phyloP scores from a whole-genome alignment of 2,329 filamentous ascomycete genomes.

The Samsoniella hepiali region DNA sequence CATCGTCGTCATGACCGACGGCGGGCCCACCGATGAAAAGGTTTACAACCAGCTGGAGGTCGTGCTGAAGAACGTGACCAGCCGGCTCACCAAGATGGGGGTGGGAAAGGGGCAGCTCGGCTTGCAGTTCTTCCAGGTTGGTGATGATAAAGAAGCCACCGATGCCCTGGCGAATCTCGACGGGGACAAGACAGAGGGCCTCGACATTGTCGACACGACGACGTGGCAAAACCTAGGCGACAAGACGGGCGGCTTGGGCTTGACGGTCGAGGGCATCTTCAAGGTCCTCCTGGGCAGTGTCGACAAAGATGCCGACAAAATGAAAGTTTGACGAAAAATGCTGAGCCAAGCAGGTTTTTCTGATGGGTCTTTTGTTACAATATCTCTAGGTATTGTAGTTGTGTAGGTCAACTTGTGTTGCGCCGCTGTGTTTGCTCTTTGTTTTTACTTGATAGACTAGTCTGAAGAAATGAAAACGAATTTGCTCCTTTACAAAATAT shows the following conservation, averaged over 20 bases:
- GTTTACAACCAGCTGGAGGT: too few relatives aligned
- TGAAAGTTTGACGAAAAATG: too few relatives aligned
- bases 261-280: constrained; percentile 70
- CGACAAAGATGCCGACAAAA: constrained; percentile 36
- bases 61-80: constrained; percentile 64
- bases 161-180: constrained; percentile 69
- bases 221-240: constrained; percentile 55
- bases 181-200: constrained; percentile 61
- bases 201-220: constrained; percentile 92
- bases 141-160: constrained; percentile 64
- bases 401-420: too few relatives aligned
- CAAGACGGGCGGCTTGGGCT: constrained; percentile 34
- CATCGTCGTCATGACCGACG: constrained; percentile 91
- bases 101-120: constrained; percentile 81
- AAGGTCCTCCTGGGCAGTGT: constrained; percentile 79
- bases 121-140: constrained; percentile 95
- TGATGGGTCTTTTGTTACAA: too few relatives aligned
- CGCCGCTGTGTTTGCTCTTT: background rate
- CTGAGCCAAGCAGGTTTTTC: too few relatives aligned
- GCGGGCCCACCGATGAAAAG: constrained; percentile 69
- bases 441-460: background rate
- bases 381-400: too few relatives aligned
- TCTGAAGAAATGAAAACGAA: background rate
- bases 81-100: constrained; percentile 64
- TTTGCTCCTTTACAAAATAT: background rate